Base-by-base conservation (phyloP, 192 early-diverging fungal genomes). In the Allomyces macrogynus region DNA sequence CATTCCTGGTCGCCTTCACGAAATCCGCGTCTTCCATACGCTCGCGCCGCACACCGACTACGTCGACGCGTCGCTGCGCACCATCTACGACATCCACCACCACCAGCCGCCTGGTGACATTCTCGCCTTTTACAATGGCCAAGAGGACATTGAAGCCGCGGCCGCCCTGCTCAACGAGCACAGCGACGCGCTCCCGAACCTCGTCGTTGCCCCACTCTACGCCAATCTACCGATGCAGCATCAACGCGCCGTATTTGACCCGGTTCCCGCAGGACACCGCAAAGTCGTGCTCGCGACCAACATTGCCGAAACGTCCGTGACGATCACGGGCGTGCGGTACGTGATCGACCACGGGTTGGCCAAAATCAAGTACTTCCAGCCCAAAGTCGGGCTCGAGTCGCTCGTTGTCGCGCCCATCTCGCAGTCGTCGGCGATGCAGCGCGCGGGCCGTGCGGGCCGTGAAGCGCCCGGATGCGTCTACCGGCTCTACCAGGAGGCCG, bases 221-320 rank as follows among this genome's bases (percentile, higher is more conserved):
- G 96, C 93, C 1, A 86, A 92, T 12, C 81, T 93, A 40, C 92
- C 94, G 22, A 81, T 89, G 2, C 78, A 84, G 8, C 89, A 92
- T 43, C 96, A 99, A 69, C 80, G 89, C 64, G 74, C 75, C 61
- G 91, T 96, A 23, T 99, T 99, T 78, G 84, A 89, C 42, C 83
- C 86, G 8, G 82, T 91, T 12, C 96, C 94, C 3, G 80, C 75
- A 25, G 83, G 84, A 26, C 85, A 85, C 3, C 83, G 96, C 18
- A 99, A 99, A 70, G 82, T 95, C 10, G 89, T 99, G 67, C 75
- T 99, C 27, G 82, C 92, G 0, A 99, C 96, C 1, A 99, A 99
- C 71, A 91, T 99, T 72, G 96, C 96, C 20, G 96, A 99, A 78
- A 95, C 96, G 0, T 91, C 89, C 66, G 87, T 99, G 66, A 99